Evolutionary conservation across 164 flowering plant genomes (phyloP).

Genomic region (Berberis vulgaris): DNA sequence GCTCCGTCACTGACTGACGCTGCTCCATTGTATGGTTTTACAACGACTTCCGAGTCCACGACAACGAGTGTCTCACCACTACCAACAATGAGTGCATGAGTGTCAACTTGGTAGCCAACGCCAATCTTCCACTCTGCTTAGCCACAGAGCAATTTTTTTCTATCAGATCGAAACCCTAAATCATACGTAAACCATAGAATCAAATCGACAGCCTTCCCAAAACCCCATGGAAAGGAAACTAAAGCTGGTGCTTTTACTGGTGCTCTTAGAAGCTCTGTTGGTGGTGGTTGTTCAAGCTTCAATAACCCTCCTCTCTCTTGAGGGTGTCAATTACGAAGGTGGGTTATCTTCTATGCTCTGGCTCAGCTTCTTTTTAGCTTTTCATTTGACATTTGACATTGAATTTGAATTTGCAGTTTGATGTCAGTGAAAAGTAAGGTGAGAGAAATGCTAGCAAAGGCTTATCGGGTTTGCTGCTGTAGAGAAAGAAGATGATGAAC

Average conservation of each 20-base stretch:
- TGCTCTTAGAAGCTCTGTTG: slow-evolving; percentile 17
- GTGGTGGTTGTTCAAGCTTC: slow-evolving; percentile 27
- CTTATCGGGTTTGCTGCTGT: slow-evolving; percentile 63
- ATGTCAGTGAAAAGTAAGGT: slow-evolving; percentile 81
- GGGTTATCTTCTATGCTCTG: neutral
- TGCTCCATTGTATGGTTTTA: no score
- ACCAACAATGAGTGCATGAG: no score
- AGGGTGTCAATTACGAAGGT: slow-evolving; percentile 98
- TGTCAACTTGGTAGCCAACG: neutral
- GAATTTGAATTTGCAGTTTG: slow-evolving; percentile 37
- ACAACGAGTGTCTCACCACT: no score
- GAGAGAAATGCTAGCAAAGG: slow-evolving; percentile 67
- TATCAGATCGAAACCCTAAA: slow-evolving; percentile 2
- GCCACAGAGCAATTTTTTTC: neutral
- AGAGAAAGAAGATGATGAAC: no score
- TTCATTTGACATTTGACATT: neutral
- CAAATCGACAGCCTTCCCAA: no score
- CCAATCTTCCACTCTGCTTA: neutral
- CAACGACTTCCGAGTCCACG: no score
- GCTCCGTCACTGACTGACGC: no score
- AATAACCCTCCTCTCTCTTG: slow-evolving; percentile 69
- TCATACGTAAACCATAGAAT: no score
- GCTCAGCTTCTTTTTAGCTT: neutral
- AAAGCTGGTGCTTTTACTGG: slow-evolving; percentile 4
- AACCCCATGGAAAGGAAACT: no score